phyloP scores from a whole-genome alignment of 257 asterid genomes.

The Lycium barbarum region DNA sequence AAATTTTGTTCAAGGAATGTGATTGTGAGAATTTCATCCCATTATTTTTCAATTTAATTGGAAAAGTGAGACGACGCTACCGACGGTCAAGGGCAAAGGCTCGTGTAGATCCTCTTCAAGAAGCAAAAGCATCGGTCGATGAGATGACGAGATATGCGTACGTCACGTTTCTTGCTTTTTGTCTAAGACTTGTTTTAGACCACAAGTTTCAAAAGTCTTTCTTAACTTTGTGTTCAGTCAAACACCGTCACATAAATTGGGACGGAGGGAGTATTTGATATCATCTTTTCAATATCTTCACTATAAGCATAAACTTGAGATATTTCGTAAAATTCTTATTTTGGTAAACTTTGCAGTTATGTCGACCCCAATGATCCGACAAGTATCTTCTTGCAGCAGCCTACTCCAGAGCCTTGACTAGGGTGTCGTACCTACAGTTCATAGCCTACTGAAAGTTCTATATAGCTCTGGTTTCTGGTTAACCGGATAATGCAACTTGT shows the following conservation, averaged over 20 bases:
- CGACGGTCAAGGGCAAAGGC: conserved; percentile 56
- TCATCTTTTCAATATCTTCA: too few relatives aligned
- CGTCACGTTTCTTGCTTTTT: conserved; percentile 27
- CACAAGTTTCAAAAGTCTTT: neutral
- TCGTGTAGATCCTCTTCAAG: conserved; percentile 81
- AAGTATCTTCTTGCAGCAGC: conserved; percentile 91
- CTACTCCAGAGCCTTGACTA: conserved; percentile 68
- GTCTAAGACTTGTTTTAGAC: neutral
- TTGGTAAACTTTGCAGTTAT: conserved; percentile 58
- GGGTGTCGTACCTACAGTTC: conserved; percentile 76
- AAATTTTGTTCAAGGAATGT: conserved; percentile 95
- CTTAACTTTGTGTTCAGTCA: neutral
- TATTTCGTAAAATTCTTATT: neutral
- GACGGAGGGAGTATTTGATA: neutral
- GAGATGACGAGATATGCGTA: conserved; percentile 96
- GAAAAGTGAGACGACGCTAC: conserved; percentile 70
- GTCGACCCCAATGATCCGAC: conserved; percentile 97
- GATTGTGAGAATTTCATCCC: conserved; percentile 94
- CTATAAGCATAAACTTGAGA: neutral
- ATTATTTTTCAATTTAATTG: conserved; percentile 73
- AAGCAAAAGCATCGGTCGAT: conserved; percentile 88
- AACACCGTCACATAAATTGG: neutral
- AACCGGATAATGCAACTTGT: conserved; percentile 2
- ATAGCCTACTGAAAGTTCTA: conserved; percentile 42
- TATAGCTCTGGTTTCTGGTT: neutral